Percentiles rank a stretch among this genome's conserved stretches.
Conservation (phyloP, 2,329 filamentous ascomycete species). For the Stenocarpella maydis region DNA sequence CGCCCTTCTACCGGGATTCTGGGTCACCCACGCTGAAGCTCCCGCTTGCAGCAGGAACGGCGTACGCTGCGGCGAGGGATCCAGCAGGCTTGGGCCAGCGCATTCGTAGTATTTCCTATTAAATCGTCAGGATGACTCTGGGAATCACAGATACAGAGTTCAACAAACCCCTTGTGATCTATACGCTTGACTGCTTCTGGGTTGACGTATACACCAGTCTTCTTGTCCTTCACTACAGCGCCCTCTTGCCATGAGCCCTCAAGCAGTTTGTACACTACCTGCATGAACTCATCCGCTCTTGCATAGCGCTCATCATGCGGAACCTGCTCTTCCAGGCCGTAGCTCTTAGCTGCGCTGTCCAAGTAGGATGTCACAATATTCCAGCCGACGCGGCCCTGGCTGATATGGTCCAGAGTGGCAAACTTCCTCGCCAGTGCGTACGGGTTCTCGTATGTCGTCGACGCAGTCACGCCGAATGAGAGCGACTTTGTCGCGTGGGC, state of each 20-base stretch:
- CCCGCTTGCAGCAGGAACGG: constrained; percentile 31
- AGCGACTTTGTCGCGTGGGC: constrained; percentile 73
- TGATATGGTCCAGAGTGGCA: constrained; percentile 74
- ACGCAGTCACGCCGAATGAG: constrained; percentile 74
- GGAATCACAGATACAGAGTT: neutral
- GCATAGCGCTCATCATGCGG: constrained; percentile 72
- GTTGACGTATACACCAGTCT: constrained; percentile 9
- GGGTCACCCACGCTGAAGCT: constrained; percentile 11
- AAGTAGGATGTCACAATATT: constrained; percentile 76
- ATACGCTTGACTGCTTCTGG: constrained; percentile 10
- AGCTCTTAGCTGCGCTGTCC: constrained; percentile 73
- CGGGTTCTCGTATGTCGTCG: constrained; percentile 75
- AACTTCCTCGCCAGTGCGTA: constrained; percentile 72
- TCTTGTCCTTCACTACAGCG: constrained; percentile 9
- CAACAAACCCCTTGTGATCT: constrained; percentile 11
- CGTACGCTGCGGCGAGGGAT: constrained; percentile 31
- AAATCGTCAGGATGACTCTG: neutral
- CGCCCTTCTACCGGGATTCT: too few relatives aligned
- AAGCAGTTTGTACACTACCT: constrained; percentile 69
- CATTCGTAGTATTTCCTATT: constrained; percentile 28
- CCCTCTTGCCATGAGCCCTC: constrained; percentile 22
- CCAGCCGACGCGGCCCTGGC: constrained; percentile 67
- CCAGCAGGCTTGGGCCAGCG: constrained; percentile 23
- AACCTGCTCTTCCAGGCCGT: constrained; percentile 54
- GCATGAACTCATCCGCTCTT: constrained; percentile 69